Evolutionary conservation across 1,284 basidiomycete species (phyloP), one percentile per base, ranked within the genome.

Genomic region (Takashimella koratensis): DNA sequence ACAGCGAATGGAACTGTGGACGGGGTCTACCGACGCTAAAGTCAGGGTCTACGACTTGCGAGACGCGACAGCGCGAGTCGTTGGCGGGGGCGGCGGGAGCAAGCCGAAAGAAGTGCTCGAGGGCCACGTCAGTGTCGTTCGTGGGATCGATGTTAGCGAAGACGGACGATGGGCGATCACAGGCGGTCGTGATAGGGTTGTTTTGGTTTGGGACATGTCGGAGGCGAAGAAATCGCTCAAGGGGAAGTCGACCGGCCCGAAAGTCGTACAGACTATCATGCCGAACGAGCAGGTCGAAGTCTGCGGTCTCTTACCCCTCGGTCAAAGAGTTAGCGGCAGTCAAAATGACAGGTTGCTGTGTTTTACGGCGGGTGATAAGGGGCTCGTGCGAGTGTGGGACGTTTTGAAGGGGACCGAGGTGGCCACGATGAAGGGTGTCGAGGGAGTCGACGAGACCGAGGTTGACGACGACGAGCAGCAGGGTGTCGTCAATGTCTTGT

Each of bases 31-130:
- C 40, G 93, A 97, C 70, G 88, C 88, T 30, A 83, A 84, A 36
- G 86, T 97, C 49, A 83, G 94, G n/a, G 82, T 96, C 44, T 97
- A 92, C 74, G 88, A 96, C 72, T 78, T 97, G 47, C 82, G 83
- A 11, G 83, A 85, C 45, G 80, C 78, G 10, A 78, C 78, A 23
- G 79, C 81, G 26, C 79, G 83, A 20, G 79, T 80, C 5, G 81
- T 80, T 20, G 66, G 62, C 4, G 66, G 65, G 5, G 53, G 53
- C 20, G 53, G 42, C 10, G 79, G 77, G 16, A 80, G 82, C 43
- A 88, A 86, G 63, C 86, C 91, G 3, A 81, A 85, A 59, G 84
- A 84, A 13, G 81, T 93, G 21, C 79, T 97, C 5, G 91, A 96
- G 67, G 92, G 90, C 1, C 94, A 96, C 72, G 87, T 90, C 43